These are phyloP conservation scores for Penicillium simplicissimum DNA, from an alignment of 495 filamentous ascomycete species.

Conservation along the genomic window DNA sequence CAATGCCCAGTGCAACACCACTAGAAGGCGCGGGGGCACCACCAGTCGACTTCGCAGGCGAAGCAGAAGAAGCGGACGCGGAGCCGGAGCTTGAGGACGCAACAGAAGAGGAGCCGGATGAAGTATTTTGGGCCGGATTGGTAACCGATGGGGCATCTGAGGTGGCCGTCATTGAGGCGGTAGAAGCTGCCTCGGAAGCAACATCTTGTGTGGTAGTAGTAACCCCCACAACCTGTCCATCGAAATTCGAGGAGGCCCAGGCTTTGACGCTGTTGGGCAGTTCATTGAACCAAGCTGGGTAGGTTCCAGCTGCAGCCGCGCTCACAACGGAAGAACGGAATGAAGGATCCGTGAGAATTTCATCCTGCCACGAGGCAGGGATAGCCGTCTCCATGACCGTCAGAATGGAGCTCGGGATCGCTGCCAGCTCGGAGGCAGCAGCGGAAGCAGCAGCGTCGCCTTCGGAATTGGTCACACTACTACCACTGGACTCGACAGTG, in stretches of 20 bases:
- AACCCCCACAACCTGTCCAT: not conserved
- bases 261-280: conserved; percentile 29
- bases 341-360: conserved; percentile 10
- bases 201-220: not conserved
- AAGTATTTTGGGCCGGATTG: not conserved
- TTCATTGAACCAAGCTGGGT: conserved; percentile 27
- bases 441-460: conserved; percentile 30
- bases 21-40: no score
- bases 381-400: conserved; percentile 26
- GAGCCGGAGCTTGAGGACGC: no score
- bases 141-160: not conserved
- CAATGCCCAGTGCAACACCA: no score
- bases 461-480: not conserved
- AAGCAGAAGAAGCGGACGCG: no score
- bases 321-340: conserved; percentile 12
- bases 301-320: conserved; percentile 14
- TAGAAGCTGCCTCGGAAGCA: not conserved
- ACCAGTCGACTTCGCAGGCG: no score
- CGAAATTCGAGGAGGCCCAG: conserved; percentile 16
- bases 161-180: no score
- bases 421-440: conserved; percentile 9
- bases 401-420: conserved; percentile 22
- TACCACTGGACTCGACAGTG: not conserved
- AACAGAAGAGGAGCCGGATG: not conserved
- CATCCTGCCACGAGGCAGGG: conserved; percentile 6